Base-by-base conservation (phyloP, 2,329 filamentous ascomycete genomes). In the Catunica adiposa region DNA sequence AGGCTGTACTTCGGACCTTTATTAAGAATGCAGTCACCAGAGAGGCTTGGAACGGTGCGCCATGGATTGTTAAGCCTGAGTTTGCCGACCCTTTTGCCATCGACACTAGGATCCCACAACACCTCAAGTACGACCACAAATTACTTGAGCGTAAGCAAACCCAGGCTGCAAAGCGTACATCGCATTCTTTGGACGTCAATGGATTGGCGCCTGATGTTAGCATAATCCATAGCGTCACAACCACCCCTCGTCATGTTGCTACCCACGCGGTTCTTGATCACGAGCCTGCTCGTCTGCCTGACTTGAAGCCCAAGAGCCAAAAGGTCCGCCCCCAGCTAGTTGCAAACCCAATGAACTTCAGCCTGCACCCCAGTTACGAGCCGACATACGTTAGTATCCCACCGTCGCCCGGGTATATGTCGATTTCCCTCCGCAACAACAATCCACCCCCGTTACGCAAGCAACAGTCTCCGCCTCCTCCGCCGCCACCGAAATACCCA, bases 11-110 rank as follows among this genome's bases (percentile, higher is more conserved):
- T 42, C 82, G 90, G 34, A 88, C 89, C 4, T 98, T 96, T 61
- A 86, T 98, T 61, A 95, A 95, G 66, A 89, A 94, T 68, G 92
- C 89, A 0, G 84, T 96, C n/a, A 84, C 83, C 1, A 76, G 90
- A 59, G 92, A 97, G 64, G 80, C 88, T 3, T 97, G 89, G 88
- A 90, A 82, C 59, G 90, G 90, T n/a, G 92, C 92, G 0, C 90
- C 92, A 0, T 98, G 92, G 92, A 72, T 94, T 56, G 90, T 97
- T 17, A 96, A 94, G 69, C 78, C 84, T 37, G 82, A 88, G 55
- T 82, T 94, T 58, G 92, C 92, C 1, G 79, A 80, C 48, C 77
- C 83, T 60, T 95, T 92, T 67, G 83, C 87, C 60, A 92, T 98
- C 60, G 83, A 88, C 59, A 89, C 82, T n/a, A 81, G 87, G 54